A percentile compares a stretch with the other conserved stretches of the same genome.
Evolutionary conservation across 768 basidiomycete genomes (phyloP).

Genomic region (Trametopsis cervina): DNA sequence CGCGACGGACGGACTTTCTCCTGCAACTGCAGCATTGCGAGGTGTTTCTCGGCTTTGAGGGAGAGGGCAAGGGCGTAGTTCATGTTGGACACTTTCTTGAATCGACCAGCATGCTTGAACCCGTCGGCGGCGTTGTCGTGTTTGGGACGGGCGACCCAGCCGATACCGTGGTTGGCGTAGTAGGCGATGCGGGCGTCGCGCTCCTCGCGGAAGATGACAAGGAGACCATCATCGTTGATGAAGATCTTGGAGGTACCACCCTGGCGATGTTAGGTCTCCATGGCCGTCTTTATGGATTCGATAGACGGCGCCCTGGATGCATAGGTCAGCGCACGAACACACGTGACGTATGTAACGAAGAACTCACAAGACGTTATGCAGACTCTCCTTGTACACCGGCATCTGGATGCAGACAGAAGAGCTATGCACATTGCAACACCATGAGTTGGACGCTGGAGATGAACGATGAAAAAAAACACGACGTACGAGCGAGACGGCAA

Average conservation of each 20-base stretch:
- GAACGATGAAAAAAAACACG: too few relatives aligned
- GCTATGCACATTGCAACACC: too few relatives aligned
- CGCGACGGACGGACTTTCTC: constrained; percentile 15
- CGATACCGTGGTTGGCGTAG: constrained; percentile 52
- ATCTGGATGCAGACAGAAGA: constrained; percentile 45
- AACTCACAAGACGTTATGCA: constrained; percentile 44
- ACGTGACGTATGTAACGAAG: too few relatives aligned
- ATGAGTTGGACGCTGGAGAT: too few relatives aligned
- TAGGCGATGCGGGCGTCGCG: constrained; percentile 41
- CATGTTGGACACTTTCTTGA: constrained; percentile 46
- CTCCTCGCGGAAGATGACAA: constrained; percentile 39
- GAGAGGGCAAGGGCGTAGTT: constrained; percentile 33
- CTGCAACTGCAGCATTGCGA: constrained; percentile 21
- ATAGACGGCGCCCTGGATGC: constrained; percentile 38
- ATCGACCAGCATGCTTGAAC: constrained; percentile 43
- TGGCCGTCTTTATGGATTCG: constrained; percentile 50
- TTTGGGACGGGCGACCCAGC: constrained; percentile 52
- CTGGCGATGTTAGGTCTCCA: constrained; percentile 58
- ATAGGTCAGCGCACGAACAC: too few relatives aligned
- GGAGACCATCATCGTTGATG: constrained; percentile 58
- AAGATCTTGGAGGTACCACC: constrained; percentile 55
- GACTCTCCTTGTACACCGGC: constrained; percentile 51
- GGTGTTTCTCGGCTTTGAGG: constrained; percentile 29
- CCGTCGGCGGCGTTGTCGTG: constrained; percentile 38
- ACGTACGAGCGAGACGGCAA: constrained; percentile 39